Evolutionary conservation across 73 alveolate species (phyloP).

Genomic region (Paramecium pentaurelia): DNA sequence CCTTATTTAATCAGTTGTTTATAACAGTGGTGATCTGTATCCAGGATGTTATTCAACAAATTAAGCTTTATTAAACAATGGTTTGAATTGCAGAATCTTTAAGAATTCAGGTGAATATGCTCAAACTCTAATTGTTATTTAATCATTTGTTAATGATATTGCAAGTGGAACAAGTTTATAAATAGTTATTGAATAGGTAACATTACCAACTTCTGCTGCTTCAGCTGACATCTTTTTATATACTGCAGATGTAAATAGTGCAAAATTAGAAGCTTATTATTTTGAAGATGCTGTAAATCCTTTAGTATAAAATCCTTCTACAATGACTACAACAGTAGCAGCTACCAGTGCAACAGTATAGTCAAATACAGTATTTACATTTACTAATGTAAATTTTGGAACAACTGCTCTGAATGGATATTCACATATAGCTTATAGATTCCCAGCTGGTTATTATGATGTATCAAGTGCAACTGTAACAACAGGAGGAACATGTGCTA

Average conservation of each 20-base stretch:
- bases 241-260: background rate
- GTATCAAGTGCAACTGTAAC: background rate
- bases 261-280: background rate
- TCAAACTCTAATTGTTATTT: background rate
- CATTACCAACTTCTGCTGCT: slow-evolving; percentile 27
- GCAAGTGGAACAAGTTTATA: background rate
- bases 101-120: background rate
- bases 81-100: background rate
- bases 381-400: background rate
- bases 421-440: background rate
- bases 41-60: background rate
- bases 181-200: slow-evolving; percentile 19
- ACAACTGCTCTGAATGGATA: background rate
- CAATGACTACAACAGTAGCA: background rate
- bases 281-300: slow-evolving; percentile 20
- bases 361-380: background rate
- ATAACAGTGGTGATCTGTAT: background rate
- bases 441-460: background rate
- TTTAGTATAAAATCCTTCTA: background rate
- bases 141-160: background rate
- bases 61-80: background rate
- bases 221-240: slow-evolving; percentile 9
- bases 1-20: background rate
- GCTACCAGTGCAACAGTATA: background rate
- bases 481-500: background rate